Evolutionary conservation across 1,284 basidiomycete species (phyloP).

Genomic region (Leccinum pachyderme): DNA sequence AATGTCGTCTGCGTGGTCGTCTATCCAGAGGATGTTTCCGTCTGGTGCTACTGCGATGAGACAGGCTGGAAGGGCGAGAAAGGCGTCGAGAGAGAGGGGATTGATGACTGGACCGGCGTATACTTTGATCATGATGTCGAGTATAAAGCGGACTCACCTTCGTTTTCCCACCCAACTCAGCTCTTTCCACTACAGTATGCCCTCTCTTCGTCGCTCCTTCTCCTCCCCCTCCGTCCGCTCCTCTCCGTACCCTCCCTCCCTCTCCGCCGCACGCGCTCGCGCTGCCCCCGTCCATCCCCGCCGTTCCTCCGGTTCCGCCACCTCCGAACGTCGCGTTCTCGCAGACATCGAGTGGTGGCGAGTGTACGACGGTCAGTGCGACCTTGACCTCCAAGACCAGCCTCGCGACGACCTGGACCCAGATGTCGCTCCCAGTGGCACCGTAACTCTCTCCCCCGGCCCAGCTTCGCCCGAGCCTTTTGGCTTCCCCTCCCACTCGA

Average conservation of each 20-base stretch:
- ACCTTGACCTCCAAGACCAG: slow-evolving; percentile 41
- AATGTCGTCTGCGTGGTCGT: slow-evolving; percentile 51
- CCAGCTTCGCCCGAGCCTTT: slow-evolving; percentile 15
- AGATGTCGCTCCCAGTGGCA: slow-evolving; percentile 18
- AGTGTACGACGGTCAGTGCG: slow-evolving; percentile 66
- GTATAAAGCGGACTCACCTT: slow-evolving; percentile 29
- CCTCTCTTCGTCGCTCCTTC: slow-evolving; percentile 71
- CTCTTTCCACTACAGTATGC: slow-evolving; percentile 43
- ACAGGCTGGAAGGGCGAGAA: slow-evolving; percentile 53
- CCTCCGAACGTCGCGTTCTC: slow-evolving; percentile 61
- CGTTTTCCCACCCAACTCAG: slow-evolving; percentile 34
- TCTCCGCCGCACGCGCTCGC: slow-evolving; percentile 35
- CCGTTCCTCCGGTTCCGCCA: slow-evolving; percentile 66
- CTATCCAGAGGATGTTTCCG: slow-evolving; percentile 71
- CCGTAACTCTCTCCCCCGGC: slow-evolving; percentile 24
- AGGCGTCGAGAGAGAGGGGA: slow-evolving; percentile 53
- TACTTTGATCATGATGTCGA: slow-evolving; percentile 34
- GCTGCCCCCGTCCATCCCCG: slow-evolving; percentile 44
- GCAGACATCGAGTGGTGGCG: slow-evolving; percentile 85
- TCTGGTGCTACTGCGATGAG: slow-evolving; percentile 56
- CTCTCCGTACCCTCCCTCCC: slow-evolving; percentile 54
- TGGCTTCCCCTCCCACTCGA: slow-evolving; percentile 19
- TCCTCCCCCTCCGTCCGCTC: slow-evolving; percentile 64
- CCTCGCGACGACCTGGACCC: slow-evolving; percentile 22
- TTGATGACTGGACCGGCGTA: slow-evolving; percentile 73